Evolutionary conservation across 1,139 yeast genomes (phyloP), one percentile per base, ranked within the genome.

Genomic region (Geotrichum aggregatum): DNA sequence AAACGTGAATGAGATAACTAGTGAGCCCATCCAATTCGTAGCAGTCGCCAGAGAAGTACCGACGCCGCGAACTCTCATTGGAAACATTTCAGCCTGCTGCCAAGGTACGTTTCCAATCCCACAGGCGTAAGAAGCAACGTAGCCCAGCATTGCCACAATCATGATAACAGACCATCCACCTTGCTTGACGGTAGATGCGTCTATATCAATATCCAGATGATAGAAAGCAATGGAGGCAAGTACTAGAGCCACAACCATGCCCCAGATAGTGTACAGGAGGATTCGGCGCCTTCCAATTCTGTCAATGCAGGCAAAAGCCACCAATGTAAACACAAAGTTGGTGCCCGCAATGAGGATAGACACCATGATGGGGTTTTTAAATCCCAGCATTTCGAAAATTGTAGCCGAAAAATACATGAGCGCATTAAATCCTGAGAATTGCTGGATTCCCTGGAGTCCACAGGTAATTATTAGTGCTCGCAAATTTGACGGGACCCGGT

Each of bases 51-150:
- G 84, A 60, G 95, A 86, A 1, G 89, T 84, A 55, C 98, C 98
- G 43, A 88, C 78, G 52, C 96, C 94, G 67, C 98, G 81, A 38
- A 91, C 97, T 59, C 82, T 80, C 75, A 89, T 95, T 26, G 97
- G 92, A 73, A 91, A 88, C 63, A 89, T 74, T 70, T 91, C 98
- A 51, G 92, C 87, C 65, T 95, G 98, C 64, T 92, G 96, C 98
- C 98, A 91, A 48, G 98, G 98, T 56, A 88, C 91, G 66, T 91
- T 88, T 70, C 98, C 98, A 61, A 89, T 87, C 61, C 98, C 98
- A 59, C 87, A 75, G 42, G 97, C 96, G 67, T 89, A 91, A 56
- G 85, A 82, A 4, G 95, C 96, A 49, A 89, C 96, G 65, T 78
- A 92, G 51, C 81, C 68, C 61, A 91, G 87, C 88, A 89, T 88